phyloP scores from a whole-genome alignment of 352 stramenopile species.

The Phytophthora melonis region DNA sequence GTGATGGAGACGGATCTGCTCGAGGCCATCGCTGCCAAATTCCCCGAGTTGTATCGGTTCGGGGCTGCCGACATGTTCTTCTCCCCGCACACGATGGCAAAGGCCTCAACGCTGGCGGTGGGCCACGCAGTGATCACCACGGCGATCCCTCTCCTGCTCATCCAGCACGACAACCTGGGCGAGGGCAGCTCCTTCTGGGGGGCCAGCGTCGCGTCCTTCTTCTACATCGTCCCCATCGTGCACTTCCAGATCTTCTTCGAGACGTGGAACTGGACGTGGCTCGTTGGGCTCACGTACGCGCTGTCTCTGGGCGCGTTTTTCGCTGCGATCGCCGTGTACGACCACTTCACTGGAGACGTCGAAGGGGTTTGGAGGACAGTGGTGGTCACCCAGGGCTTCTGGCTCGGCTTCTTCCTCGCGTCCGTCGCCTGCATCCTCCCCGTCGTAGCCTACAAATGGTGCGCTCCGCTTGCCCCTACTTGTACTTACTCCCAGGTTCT shows the following conservation, averaged over 20 bases:
- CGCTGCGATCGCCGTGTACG: conserved; percentile 60
- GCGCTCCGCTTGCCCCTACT: conserved; percentile 15
- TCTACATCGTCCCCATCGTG: conserved; percentile 93
- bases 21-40: conserved; percentile 68
- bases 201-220: conserved; percentile 93
- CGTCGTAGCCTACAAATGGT: conserved; percentile 77
- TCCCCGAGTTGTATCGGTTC: conserved; percentile 78
- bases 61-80: conserved; percentile 72
- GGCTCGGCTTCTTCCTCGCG: conserved; percentile 65
- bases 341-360: conserved; percentile 55
- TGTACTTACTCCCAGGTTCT: not conserved
- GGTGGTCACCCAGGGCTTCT: conserved; percentile 55
- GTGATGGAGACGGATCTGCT: conserved; percentile 85
- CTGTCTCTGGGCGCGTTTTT: conserved; percentile 66
- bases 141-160: conserved; percentile 59
- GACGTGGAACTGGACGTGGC: conserved; percentile 81
- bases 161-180: conserved; percentile 53
- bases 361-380: conserved; percentile 58
- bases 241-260: conserved; percentile 89
- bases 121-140: conserved; percentile 74
- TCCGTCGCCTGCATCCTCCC: conserved; percentile 60
- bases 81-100: conserved; percentile 56
- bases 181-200: conserved; percentile 81
- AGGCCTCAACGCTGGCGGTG: conserved; percentile 51
- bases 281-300: conserved; percentile 52